phyloP scores from a whole-genome alignment of 148 eudicot genomes.

The Cornus controversa region DNA sequence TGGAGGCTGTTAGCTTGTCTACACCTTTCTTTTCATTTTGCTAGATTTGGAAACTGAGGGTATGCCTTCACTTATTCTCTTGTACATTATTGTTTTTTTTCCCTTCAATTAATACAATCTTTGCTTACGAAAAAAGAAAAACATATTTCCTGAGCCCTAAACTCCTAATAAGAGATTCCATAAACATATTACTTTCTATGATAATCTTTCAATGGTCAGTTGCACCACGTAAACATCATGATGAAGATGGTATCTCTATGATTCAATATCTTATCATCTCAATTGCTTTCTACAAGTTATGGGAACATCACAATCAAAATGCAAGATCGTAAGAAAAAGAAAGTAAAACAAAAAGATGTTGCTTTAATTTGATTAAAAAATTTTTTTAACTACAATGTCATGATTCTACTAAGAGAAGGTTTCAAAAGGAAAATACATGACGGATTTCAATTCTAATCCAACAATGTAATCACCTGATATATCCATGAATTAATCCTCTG shows the following conservation, averaged over 20 bases:
- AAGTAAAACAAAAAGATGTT: not conserved
- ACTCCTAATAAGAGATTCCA: not conserved
- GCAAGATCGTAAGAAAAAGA: too few species aligned
- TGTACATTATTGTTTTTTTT: too few species aligned
- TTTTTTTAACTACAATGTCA: not conserved
- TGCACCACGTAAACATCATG: not conserved
- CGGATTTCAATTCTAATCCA: not conserved
- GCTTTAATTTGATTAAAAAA: not conserved
- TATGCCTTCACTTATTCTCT: too few species aligned
- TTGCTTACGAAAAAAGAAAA: too few species aligned
- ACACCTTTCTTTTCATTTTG: too few species aligned
- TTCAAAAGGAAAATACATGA: not conserved
- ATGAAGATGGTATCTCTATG: not conserved
- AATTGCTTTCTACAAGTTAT: not conserved
- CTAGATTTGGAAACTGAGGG: too few species aligned
- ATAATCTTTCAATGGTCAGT: not conserved
- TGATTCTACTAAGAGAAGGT: not conserved
- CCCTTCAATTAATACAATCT: not conserved
- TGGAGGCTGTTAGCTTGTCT: too few species aligned
- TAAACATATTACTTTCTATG: not conserved
- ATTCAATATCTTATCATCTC: not conserved
- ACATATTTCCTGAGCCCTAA: not conserved
- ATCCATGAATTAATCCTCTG: slow-evolving; percentile 80
- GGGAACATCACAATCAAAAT: not conserved
- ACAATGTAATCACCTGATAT: slow-evolving; percentile 60